Conservation (phyloP, 257 asterid genomes). For the Jacaranda copaia region DNA sequence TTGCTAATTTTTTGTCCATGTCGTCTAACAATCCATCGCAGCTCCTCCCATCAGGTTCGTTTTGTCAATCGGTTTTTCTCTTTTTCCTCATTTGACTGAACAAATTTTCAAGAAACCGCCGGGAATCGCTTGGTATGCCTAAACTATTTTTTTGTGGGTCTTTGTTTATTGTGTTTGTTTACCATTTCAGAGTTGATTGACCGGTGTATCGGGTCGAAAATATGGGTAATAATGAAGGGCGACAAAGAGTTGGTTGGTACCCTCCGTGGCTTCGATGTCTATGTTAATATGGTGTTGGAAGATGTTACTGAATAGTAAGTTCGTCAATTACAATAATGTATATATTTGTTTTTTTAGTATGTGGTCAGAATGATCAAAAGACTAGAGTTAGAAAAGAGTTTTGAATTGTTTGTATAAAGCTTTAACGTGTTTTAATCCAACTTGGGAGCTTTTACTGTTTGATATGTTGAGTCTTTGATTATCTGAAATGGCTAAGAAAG, state of each 20-base stretch:
- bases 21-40: slow-evolving; percentile 83
- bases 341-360: background rate
- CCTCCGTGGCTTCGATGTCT: slow-evolving; percentile 83
- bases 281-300: slow-evolving; percentile 89
- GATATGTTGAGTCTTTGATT: background rate
- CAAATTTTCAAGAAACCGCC: background rate
- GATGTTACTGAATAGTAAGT: slow-evolving; percentile 87
- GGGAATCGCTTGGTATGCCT: background rate
- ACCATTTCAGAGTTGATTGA: slow-evolving; percentile 71
- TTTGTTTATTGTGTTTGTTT: background rate
- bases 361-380: background rate
- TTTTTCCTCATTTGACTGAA: background rate
- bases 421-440: background rate
- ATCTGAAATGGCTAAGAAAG: background rate
- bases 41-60: slow-evolving; percentile 77
- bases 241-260: slow-evolving; percentile 89
- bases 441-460: background rate
- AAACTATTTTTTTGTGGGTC: background rate
- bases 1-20: slow-evolving; percentile 30
- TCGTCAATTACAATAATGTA: background rate
- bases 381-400: background rate
- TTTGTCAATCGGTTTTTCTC: background rate
- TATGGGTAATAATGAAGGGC: slow-evolving; percentile 96
- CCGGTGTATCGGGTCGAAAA: slow-evolving; percentile 85
- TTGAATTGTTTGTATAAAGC: background rate